Conservation (phyloP, 169 alveolate genomes). For the Nephromyces sp. region DNA sequence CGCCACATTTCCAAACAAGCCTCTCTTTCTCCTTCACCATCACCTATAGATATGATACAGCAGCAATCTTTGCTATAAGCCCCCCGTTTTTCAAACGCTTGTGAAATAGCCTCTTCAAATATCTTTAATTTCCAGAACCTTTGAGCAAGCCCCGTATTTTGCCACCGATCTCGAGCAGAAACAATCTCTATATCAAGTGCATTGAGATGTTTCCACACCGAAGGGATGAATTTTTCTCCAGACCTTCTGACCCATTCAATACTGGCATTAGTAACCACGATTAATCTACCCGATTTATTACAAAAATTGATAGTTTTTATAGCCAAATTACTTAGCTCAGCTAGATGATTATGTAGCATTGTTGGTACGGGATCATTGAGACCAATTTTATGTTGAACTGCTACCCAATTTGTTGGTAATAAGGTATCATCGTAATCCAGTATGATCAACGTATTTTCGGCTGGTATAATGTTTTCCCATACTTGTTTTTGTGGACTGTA, state of each 20-base stretch:
- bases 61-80: constrained; percentile 48
- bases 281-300: constrained; percentile 45
- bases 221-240: constrained; percentile 56
- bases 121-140: constrained; percentile 63
- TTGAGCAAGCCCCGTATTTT: constrained; percentile 59
- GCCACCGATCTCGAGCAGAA: constrained; percentile 68
- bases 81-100: constrained; percentile 50
- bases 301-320: constrained; percentile 52
- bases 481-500: too few relatives aligned
- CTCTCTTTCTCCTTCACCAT: constrained; percentile 70
- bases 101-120: constrained; percentile 56
- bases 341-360: constrained; percentile 36
- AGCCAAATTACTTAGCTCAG: constrained; percentile 48
- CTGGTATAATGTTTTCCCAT: too few relatives aligned
- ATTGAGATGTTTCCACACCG: constrained; percentile 48
- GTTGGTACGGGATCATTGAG: constrained; percentile 39
- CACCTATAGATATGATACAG: constrained; percentile 70
- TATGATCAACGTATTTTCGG: constrained; percentile 51
- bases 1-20: constrained; percentile 66
- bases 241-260: constrained; percentile 64
- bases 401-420: constrained; percentile 65
- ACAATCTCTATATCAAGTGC: constrained; percentile 55
- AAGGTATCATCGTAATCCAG: constrained; percentile 74
- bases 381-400: constrained; percentile 37
- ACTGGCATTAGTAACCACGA: constrained; percentile 73